Evolutionary conservation across 1,139 yeast genomes (phyloP).

Genomic region (Scheffersomyces insectosa): DNA sequence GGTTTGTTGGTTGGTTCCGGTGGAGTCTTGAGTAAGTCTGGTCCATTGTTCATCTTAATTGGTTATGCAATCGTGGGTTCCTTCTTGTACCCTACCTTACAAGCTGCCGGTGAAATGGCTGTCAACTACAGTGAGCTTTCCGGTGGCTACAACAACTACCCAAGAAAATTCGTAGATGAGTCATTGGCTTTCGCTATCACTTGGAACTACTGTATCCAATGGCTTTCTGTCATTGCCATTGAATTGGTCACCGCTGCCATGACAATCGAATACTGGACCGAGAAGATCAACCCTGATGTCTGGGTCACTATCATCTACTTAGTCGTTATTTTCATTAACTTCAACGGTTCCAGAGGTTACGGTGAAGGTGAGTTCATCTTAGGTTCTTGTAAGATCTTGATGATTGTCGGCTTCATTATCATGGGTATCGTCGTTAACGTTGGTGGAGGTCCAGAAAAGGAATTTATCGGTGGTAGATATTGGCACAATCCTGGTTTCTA

Average conservation of each 20-base stretch:
- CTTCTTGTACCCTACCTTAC: conserved; percentile 40
- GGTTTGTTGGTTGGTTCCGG: conserved; percentile 45
- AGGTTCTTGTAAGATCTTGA: conserved; percentile 21
- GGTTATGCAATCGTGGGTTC: conserved; percentile 43
- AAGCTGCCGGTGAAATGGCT: conserved; percentile 46
- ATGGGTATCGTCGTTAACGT: conserved; percentile 31
- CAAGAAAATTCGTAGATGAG: conserved; percentile 39
- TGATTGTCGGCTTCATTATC: conserved; percentile 28
- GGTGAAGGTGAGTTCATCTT: conserved; percentile 36
- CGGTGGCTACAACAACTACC: conserved; percentile 44
- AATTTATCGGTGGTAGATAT: conserved; percentile 32
- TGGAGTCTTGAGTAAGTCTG: conserved; percentile 30
- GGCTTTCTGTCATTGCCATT: conserved; percentile 42
- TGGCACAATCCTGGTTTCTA: conserved; percentile 30
- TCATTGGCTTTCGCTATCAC: conserved; percentile 41
- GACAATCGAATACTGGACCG: conserved; percentile 36
- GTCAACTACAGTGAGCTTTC: conserved; percentile 40
- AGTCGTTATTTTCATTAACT: conserved; percentile 25
- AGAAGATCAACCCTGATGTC: conserved; percentile 26
- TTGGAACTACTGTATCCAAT: conserved; percentile 46
- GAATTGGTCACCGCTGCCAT: conserved; percentile 43
- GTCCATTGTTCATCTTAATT: conserved; percentile 36
- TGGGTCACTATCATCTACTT: conserved; percentile 30
- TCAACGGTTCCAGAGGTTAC: conserved; percentile 32
- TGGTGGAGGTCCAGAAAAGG: conserved; percentile 26